A percentile compares a stretch with the other conserved stretches of the same genome.
phyloP scores from a whole-genome alignment of 306 rosid genomes.

The Gastrolobium villosum region DNA sequence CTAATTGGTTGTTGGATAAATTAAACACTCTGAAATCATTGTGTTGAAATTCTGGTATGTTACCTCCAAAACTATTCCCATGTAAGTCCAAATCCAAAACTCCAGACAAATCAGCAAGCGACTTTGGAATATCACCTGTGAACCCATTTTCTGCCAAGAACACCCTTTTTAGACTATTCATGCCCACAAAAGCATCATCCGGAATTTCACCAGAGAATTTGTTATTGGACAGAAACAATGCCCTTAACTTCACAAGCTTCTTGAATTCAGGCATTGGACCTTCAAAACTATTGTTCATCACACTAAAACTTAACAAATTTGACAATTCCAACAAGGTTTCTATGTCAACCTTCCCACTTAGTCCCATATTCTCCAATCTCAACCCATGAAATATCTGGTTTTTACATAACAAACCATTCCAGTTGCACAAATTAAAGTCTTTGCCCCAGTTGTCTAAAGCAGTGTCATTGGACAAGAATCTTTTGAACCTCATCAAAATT shows the following conservation, averaged over 20 bases:
- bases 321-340: constrained; percentile 56
- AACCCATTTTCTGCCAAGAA: constrained; percentile 62
- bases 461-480: constrained; percentile 48
- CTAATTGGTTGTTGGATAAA: constrained; percentile 59
- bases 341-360: constrained; percentile 62
- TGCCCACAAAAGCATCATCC: constrained; percentile 66
- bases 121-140: constrained; percentile 64
- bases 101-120: constrained; percentile 60
- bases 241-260: constrained; percentile 50
- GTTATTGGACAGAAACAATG: constrained; percentile 66
- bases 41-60: constrained; percentile 64
- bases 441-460: constrained; percentile 66
- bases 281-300: constrained; percentile 58
- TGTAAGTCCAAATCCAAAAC: constrained; percentile 65
- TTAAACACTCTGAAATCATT: constrained; percentile 48
- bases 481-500: constrained; percentile 60
- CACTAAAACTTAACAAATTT: constrained; percentile 57
- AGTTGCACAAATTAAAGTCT: constrained; percentile 56
- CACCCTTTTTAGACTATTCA: constrained; percentile 62
- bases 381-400: constrained; percentile 45
- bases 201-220: constrained; percentile 66
- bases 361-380: constrained; percentile 60
- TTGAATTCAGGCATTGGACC: constrained; percentile 75
- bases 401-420: constrained; percentile 68
- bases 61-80: constrained; percentile 66